Conservation (phyloP, 1,284 basidiomycete species). For the Ceratobasidium papillatum region DNA sequence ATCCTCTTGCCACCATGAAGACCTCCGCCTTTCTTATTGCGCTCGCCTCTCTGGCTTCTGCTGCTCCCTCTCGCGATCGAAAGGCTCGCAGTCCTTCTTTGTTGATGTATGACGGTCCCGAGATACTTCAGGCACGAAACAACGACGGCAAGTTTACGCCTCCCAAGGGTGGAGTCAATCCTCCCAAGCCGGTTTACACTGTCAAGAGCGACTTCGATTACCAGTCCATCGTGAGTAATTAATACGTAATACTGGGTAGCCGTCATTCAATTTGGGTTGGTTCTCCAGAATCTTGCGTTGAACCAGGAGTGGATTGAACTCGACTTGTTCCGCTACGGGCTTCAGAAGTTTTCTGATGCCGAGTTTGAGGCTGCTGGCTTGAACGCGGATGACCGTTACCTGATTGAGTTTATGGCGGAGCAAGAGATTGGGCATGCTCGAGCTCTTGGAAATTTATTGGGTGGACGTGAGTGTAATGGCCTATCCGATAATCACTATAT, state of each 20-base stretch:
- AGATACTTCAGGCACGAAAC: neutral
- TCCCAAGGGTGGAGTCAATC: slow-evolving; percentile 46
- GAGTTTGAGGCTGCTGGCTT: slow-evolving; percentile 69
- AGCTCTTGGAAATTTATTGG: slow-evolving; percentile 61
- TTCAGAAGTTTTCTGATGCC: slow-evolving; percentile 61
- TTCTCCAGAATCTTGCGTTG: slow-evolving; percentile 56
- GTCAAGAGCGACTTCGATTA: slow-evolving; percentile 68
- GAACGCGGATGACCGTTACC: slow-evolving; percentile 61
- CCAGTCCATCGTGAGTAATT: slow-evolving; percentile 60
- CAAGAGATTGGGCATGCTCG: slow-evolving; percentile 66
- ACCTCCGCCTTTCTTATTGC: slow-evolving; percentile 4
- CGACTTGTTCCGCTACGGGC: slow-evolving; percentile 69
- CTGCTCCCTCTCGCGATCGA: slow-evolving; percentile 24
- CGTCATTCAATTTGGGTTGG: neutral
- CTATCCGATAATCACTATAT: neutral
- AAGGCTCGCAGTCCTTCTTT: slow-evolving; percentile 14
- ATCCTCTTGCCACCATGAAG: slow-evolving; percentile 20
- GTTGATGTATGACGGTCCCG: slow-evolving; percentile 9
- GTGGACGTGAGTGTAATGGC: slow-evolving; percentile 50
- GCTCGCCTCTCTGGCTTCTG: neutral
- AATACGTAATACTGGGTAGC: neutral
- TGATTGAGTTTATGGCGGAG: slow-evolving; percentile 67
- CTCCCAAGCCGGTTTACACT: slow-evolving; percentile 58
- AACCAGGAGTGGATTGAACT: slow-evolving; percentile 60
- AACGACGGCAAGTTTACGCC: slow-evolving; percentile 32